Evolutionary conservation across 2,329 filamentous ascomycete species (phyloP).

Genomic region (Xylariaceae sp.): DNA sequence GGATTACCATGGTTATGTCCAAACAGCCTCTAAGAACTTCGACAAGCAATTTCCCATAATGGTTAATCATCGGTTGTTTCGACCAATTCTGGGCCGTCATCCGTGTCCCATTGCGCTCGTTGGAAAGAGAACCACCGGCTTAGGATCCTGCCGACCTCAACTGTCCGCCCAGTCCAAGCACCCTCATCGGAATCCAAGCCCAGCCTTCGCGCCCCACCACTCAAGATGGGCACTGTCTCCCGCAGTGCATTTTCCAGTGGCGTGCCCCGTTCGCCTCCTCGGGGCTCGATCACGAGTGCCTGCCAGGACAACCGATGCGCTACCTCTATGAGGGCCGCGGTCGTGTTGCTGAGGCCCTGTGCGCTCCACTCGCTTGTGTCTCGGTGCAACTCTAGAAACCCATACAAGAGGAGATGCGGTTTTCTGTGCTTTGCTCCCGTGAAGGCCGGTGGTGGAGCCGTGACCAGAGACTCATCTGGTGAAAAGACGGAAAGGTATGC

Average conservation of each 20-base stretch:
- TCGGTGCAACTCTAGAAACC: slow-evolving; percentile 68
- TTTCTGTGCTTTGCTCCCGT: slow-evolving; percentile 10
- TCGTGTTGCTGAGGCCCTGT: slow-evolving; percentile 69
- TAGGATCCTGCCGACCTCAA: slow-evolving; percentile 63
- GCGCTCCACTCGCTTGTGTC: slow-evolving; percentile 76
- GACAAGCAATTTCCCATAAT: not conserved
- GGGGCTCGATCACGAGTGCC: slow-evolving; percentile 56
- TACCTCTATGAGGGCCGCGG: slow-evolving; percentile 68
- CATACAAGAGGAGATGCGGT: slow-evolving; percentile 66
- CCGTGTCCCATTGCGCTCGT: slow-evolving; percentile 44
- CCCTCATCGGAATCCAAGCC: slow-evolving; percentile 53
- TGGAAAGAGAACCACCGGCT: slow-evolving; percentile 69
- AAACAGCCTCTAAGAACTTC: not conserved
- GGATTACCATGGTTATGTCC: not conserved
- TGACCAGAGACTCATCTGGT: slow-evolving; percentile 43
- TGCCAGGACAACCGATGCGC: slow-evolving; percentile 53
- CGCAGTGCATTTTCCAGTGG: slow-evolving; percentile 49
- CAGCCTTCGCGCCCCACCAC: slow-evolving; percentile 55
- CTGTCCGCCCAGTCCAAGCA: slow-evolving; percentile 62
- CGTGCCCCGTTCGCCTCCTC: slow-evolving; percentile 3
- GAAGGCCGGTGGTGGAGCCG: slow-evolving; percentile 43
- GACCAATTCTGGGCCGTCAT: slow-evolving; percentile 20
- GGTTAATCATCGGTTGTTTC: not conserved
- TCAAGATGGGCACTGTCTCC: slow-evolving; percentile 66
- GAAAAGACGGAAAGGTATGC: slow-evolving; percentile 71